Percentiles rank a stretch among this genome's conserved stretches.
phyloP scores from a whole-genome alignment of 1,284 basidiomycete genomes.

The Polyporus tsugae region DNA sequence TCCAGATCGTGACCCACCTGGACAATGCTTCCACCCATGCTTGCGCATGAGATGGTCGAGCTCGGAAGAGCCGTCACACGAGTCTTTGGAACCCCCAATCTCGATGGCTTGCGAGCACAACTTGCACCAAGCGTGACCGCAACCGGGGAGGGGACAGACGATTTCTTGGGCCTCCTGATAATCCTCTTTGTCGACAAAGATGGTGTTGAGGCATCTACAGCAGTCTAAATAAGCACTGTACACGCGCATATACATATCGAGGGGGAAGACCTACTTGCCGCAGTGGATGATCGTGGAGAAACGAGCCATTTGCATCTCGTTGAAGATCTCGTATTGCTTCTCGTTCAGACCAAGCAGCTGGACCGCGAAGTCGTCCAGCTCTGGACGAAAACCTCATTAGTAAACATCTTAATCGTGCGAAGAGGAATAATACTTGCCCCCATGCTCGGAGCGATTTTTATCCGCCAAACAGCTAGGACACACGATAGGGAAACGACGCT shows the following conservation, averaged over 20 bases:
- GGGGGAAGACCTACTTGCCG: slow-evolving; percentile 47
- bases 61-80: slow-evolving; percentile 64
- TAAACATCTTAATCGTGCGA: too few species aligned
- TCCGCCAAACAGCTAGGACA: slow-evolving; percentile 62
- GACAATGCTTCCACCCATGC: slow-evolving; percentile 65
- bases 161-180: slow-evolving; percentile 50
- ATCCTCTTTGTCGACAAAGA: slow-evolving; percentile 58
- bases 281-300: slow-evolving; percentile 64
- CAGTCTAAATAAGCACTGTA: background rate
- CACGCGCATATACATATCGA: too few species aligned
- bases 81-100: slow-evolving; percentile 50
- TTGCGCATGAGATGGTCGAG: slow-evolving; percentile 58
- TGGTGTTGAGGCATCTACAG: slow-evolving; percentile 53
- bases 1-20: too few species aligned
- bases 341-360: slow-evolving; percentile 59
- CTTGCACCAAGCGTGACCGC: slow-evolving; percentile 61
- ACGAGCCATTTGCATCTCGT: slow-evolving; percentile 61
- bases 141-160: slow-evolving; percentile 54
- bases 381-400: too few species aligned
- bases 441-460: slow-evolving; percentile 38
- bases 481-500: slow-evolving; percentile 64
- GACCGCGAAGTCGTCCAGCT: slow-evolving; percentile 51
- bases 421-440: slow-evolving; percentile 44
- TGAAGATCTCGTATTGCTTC: slow-evolving; percentile 54
- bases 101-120: slow-evolving; percentile 55